These are phyloP conservation scores for Alternaria longipes DNA, from an alignment of 2,329 filamentous ascomycete species.

Conservation along the genomic window DNA sequence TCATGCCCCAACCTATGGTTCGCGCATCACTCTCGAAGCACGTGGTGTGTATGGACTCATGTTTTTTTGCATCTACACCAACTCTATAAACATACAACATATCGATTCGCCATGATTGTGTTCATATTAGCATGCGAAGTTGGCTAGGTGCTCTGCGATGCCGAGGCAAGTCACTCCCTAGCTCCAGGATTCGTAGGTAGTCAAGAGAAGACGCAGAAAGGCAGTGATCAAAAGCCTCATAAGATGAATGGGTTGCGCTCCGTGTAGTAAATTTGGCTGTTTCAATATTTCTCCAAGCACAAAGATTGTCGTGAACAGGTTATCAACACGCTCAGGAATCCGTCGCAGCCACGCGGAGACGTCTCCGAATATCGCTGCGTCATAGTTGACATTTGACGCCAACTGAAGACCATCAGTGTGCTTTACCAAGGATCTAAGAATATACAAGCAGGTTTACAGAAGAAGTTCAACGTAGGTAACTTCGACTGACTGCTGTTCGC, in stretches of 20 bases:
- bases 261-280: neutral
- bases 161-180: neutral
- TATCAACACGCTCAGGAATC: neutral
- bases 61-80: neutral
- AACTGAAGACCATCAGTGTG: neutral
- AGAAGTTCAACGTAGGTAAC: neutral
- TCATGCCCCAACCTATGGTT: constrained; percentile 3
- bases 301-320: neutral
- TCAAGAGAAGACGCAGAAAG: neutral
- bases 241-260: neutral
- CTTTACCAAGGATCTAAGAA: neutral
- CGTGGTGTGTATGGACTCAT: neutral
- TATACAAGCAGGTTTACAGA: neutral
- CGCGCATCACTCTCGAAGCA: constrained; percentile 5
- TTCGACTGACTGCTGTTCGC: neutral
- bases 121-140: neutral
- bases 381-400: neutral
- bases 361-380: constrained; percentile 4
- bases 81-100: neutral
- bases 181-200: neutral
- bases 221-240: neutral
- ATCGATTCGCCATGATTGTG: neutral
- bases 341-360: neutral
- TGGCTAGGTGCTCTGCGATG: neutral
- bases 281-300: neutral